phyloP scores from a whole-genome alignment of 768 basidiomycete genomes.

The Pilatotrama ljubarskyi region DNA sequence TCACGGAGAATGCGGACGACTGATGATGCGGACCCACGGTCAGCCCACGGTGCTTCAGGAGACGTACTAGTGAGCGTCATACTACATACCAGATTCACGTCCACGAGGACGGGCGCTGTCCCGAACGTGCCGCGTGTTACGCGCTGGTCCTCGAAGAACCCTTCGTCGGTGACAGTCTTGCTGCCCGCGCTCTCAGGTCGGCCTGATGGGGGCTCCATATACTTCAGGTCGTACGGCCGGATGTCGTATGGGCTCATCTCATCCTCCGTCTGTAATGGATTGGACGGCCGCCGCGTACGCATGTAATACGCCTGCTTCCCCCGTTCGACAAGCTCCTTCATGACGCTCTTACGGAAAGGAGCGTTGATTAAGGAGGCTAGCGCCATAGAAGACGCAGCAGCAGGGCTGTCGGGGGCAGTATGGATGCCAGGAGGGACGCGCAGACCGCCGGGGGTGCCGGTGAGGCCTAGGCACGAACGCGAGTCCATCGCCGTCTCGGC shows the following conservation, averaged over 20 bases:
- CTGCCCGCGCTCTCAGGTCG: conserved; percentile 2
- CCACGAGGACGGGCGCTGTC: conserved; percentile 27
- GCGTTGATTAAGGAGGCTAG: conserved; percentile 16
- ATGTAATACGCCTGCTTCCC: conserved; percentile 4
- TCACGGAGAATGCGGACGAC: conserved; percentile 37
- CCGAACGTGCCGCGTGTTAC: conserved; percentile 21
- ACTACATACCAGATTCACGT: conserved; percentile 31
- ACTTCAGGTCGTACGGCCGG: conserved; percentile 7
- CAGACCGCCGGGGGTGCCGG: conserved; percentile 7
- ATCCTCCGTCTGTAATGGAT: background rate
- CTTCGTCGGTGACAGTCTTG: conserved; percentile 26
- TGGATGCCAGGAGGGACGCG: conserved; percentile 14
- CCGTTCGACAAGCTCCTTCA: conserved; percentile 15
- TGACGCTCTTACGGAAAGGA: conserved; percentile 12
- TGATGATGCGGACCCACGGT: conserved; percentile 5
- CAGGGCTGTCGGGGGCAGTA: conserved; percentile 19
- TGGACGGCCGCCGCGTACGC: conserved; percentile 2
- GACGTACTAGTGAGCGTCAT: background rate
- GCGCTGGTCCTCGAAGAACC: conserved; percentile 29
- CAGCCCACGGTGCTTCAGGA: background rate
- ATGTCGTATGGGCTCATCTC: background rate
- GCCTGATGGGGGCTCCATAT: background rate
- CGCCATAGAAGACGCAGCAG: conserved; percentile 23
- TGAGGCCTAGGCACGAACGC: conserved; percentile 16
- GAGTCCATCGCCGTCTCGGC: conserved; percentile 23